phyloP scores from a whole-genome alignment of 345 rosid species.

The Erysimum cheiranthoides region DNA sequence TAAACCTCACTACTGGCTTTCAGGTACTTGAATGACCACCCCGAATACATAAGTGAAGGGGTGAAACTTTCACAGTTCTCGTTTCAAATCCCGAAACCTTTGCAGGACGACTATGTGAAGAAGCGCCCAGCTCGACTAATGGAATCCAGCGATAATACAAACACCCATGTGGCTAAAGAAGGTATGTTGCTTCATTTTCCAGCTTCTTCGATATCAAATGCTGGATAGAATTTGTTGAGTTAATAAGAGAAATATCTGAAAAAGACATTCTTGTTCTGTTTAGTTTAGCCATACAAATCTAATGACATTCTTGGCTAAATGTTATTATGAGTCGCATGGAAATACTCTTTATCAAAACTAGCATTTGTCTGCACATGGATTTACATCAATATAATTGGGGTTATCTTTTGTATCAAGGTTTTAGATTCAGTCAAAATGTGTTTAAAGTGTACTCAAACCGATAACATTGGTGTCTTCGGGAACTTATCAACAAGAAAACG shows the following conservation, averaged over 20 bases:
- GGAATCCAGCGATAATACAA: slow-evolving; percentile 47
- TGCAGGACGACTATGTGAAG: slow-evolving; percentile 68
- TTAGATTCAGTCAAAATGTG: not conserved
- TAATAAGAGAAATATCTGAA: not conserved
- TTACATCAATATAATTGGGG: not conserved
- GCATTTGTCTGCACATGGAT: not conserved
- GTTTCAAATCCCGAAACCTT: slow-evolving; percentile 77
- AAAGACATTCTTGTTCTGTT: not conserved
- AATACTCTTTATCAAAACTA: not conserved
- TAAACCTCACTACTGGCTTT: slow-evolving; percentile 12
- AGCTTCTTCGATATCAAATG: slow-evolving; percentile 11
- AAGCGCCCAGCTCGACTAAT: slow-evolving; percentile 54
- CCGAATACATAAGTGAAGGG: slow-evolving; percentile 53
- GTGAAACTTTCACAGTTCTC: slow-evolving; percentile 67
- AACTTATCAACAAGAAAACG: not conserved
- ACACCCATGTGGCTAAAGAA: slow-evolving; percentile 47
- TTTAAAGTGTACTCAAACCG: not conserved
- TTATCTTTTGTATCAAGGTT: not conserved
- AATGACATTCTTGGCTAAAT: not conserved
- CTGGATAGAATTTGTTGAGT: not conserved
- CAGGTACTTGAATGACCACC: slow-evolving; percentile 69
- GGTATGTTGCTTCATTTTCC: slow-evolving; percentile 47
- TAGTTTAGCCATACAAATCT: too few relatives aligned
- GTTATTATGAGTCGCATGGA: not conserved
- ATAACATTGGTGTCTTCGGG: not conserved